Evolutionary conservation across 768 basidiomycete genomes (phyloP), one percentile per base, ranked within the genome.

Genomic region (Suillus hirtellus): DNA sequence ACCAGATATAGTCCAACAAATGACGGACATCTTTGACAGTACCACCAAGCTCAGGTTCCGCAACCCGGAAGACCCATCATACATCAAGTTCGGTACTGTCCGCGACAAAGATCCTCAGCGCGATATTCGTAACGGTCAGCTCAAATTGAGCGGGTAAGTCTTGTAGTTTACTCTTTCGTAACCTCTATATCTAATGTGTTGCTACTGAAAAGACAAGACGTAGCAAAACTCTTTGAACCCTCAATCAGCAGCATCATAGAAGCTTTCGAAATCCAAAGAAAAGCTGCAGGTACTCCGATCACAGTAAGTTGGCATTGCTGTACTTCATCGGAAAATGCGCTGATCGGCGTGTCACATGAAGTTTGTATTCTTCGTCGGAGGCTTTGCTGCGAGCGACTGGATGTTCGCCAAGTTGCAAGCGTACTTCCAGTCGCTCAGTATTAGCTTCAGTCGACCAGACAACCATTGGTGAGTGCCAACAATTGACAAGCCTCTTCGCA

Each of bases 311-410:
- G 10, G 5, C 12, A 10, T 34, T n/a, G 15, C 40, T 35, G 12
- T 1, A 6, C 35, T 60, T 50, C 3, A 11, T 1, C 8, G 12
- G 19, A 24, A 38, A 19, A 8, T 17, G 38, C 46, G 6, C 14
- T 60, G 62, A 60, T 17, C 1, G 44, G 0, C 21, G 59, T 11
- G 21, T 49, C 42, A 27, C 38, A 24, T 14, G 17, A 42, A 77
- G 76, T 73, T 75, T 12, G 76, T 83, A 27, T 79, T 85, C 60
- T 78, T 88, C 1, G 83, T 86, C 3, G 84, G 85, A 8, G 84
- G 83, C 0, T 85, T 85, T 69, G 79, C 80, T 11, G 80, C 82
- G 1, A 84, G 78, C 63, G 79, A 81, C 50, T 84, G 79, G 77
- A 69, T 86, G 19, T 84, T 80, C 64, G 65, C 72, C 1, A 73